A percentile compares a stretch with the other conserved stretches of the same genome.
These are phyloP conservation scores for Botrytis deweyae DNA, from an alignment of 2,329 filamentous ascomycete genomes.

Conservation along the genomic window DNA sequence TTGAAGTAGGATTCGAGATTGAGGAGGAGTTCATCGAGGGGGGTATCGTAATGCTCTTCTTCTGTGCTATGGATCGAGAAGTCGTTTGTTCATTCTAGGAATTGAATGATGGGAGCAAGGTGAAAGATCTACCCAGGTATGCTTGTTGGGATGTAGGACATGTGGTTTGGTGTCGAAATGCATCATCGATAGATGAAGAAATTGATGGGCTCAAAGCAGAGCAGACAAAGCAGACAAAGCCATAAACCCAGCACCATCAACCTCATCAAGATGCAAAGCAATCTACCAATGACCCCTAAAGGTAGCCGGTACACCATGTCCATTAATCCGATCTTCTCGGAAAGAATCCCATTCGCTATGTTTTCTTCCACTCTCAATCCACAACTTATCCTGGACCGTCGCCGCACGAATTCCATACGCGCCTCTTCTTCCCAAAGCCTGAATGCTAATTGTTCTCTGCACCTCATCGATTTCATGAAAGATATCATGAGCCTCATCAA, in stretches of 20 bases:
- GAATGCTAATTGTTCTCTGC: background rate
- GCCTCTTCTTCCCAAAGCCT: background rate
- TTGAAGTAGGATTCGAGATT: background rate
- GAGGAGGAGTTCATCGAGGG: background rate
- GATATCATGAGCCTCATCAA: background rate
- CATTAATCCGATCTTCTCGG: background rate
- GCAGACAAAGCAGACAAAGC: background rate
- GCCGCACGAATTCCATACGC: constrained; percentile 2
- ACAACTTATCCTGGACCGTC: background rate
- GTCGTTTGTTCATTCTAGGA: background rate
- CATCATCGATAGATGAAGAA: too few species aligned
- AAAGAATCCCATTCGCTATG: constrained; percentile 3
- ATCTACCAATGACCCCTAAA: background rate
- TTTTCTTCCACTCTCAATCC: background rate
- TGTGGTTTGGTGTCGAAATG: background rate
- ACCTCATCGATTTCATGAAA: constrained; percentile 11
- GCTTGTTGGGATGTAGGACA: background rate
- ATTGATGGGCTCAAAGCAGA: background rate
- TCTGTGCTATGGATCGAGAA: background rate
- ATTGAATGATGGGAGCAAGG: background rate
- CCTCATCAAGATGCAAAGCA: background rate
- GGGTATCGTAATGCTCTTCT: too few species aligned
- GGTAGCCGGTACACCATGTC: background rate
- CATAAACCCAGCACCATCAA: background rate
- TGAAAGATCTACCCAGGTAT: background rate